Percentiles rank a stretch among this genome's conserved stretches.
Evolutionary conservation across 768 basidiomycete genomes (phyloP).

Genomic region (Xerocomellus dryophilus): DNA sequence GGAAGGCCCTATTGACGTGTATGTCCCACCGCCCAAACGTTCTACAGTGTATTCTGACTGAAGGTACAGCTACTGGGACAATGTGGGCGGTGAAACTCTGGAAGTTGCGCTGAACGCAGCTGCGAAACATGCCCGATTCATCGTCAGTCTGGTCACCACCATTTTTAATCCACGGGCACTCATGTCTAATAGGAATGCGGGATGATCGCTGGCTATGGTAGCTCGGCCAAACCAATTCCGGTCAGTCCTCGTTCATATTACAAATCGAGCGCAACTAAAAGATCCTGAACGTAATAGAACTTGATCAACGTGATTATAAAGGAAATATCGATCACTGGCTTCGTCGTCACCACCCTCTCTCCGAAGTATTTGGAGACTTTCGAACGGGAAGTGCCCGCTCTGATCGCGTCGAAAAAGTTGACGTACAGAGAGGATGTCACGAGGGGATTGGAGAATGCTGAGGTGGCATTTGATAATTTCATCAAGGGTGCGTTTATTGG

Average conservation of each 20-base stretch:
- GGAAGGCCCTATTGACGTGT: constrained; percentile 59
- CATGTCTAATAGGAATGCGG: constrained; percentile 32
- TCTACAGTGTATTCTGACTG: neutral
- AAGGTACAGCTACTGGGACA: constrained; percentile 34
- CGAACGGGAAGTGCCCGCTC: constrained; percentile 37
- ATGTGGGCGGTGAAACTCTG: constrained; percentile 58
- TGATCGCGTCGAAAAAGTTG: constrained; percentile 45
- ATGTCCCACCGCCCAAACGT: neutral
- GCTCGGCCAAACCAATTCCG: neutral
- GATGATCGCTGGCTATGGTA: constrained; percentile 6
- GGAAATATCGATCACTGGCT: constrained; percentile 44
- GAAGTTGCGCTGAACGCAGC: constrained; percentile 53
- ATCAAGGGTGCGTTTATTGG: constrained; percentile 8
- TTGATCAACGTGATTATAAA: constrained; percentile 37
- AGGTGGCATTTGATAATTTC: constrained; percentile 7
- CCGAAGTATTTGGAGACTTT: constrained; percentile 43
- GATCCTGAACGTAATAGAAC: constrained; percentile 28
- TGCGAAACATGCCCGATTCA: constrained; percentile 45
- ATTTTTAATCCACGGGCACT: neutral
- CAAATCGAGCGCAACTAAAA: neutral
- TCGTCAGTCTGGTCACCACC: constrained; percentile 26
- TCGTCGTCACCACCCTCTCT: constrained; percentile 33
- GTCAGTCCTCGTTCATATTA: neutral
- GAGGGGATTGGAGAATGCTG: constrained; percentile 40
- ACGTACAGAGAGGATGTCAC: constrained; percentile 46